These are phyloP conservation scores for Vitis rupestris DNA, from an alignment of 164 flowering plant species.

Conservation along the genomic window DNA sequence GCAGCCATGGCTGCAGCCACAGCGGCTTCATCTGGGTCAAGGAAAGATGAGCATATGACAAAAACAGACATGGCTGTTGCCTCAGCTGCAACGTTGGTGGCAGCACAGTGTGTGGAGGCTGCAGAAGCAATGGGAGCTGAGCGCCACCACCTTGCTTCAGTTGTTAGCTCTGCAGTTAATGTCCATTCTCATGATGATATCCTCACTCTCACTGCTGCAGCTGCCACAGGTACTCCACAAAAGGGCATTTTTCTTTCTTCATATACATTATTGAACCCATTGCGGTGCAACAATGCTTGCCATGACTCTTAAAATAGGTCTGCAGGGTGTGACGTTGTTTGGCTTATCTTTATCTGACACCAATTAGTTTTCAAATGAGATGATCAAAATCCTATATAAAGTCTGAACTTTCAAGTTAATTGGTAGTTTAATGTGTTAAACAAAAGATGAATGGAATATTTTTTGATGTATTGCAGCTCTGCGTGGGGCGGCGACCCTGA, in stretches of 20 bases:
- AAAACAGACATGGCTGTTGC: slow-evolving; percentile 68
- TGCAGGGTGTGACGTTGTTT: too few relatives aligned
- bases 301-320: too few relatives aligned
- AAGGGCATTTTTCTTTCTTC: too few relatives aligned
- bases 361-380: neutral
- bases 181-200: slow-evolving; percentile 63
- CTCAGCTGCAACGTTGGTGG: slow-evolving; percentile 70
- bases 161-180: slow-evolving; percentile 64
- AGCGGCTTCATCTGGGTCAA: slow-evolving; percentile 38
- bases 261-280: too few relatives aligned
- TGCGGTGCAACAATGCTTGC: too few relatives aligned
- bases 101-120: slow-evolving; percentile 78
- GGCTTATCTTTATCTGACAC: neutral
- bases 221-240: slow-evolving; percentile 55
- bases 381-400: too few relatives aligned
- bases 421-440: too few relatives aligned
- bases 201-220: slow-evolving; percentile 70
- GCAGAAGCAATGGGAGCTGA: slow-evolving; percentile 77
- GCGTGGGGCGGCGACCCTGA: slow-evolving; percentile 74
- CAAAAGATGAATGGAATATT: neutral
- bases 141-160: slow-evolving; percentile 56
- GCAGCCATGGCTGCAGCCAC: slow-evolving; percentile 68
- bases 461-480: slow-evolving; percentile 35
- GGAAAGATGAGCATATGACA: slow-evolving; percentile 44
- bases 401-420: too few relatives aligned